Evolutionary conservation across 257 asterid species (phyloP).

Genomic region (Solanum corneliomulleri): DNA sequence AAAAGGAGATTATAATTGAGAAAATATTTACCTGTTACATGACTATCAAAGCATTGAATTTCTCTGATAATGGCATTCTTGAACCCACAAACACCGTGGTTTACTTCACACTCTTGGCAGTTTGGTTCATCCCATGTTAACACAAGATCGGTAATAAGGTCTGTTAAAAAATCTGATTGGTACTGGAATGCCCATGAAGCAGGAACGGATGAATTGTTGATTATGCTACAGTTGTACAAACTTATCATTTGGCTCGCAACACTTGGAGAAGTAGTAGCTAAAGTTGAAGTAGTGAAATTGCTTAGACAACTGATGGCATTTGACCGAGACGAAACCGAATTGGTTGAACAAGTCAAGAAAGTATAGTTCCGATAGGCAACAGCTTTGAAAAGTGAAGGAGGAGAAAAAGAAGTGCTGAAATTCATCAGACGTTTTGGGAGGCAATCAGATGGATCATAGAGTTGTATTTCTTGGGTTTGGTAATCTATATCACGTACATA

Average conservation of each 20-base stretch:
- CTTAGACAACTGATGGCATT: constrained; percentile 20
- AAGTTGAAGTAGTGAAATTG: constrained; percentile 9
- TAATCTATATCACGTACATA: constrained; percentile 42
- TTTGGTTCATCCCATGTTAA: constrained; percentile 29
- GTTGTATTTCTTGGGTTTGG: constrained; percentile 32
- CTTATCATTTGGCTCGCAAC: constrained; percentile 23
- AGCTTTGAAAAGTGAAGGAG: constrained; percentile 20
- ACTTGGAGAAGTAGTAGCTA: constrained; percentile 35
- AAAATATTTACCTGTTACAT: constrained; percentile 13
- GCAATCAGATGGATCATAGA: constrained; percentile 47
- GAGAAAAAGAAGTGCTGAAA: constrained; percentile 42
- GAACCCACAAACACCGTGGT: constrained; percentile 19
- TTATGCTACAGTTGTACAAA: constrained; percentile 18
- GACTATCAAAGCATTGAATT: constrained; percentile 9
- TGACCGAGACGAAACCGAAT: not conserved
- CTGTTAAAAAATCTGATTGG: constrained; percentile 7
- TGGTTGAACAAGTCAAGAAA: constrained; percentile 50
- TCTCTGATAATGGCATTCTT: not conserved
- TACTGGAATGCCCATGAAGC: constrained; percentile 19
- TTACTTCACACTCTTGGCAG: constrained; percentile 28
- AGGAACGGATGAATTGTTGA: constrained; percentile 27
- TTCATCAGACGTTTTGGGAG: constrained; percentile 34
- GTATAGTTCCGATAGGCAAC: constrained; percentile 26
- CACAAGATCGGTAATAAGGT: constrained; percentile 15
- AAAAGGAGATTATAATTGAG: not conserved